phyloP scores from a whole-genome alignment of 164 flowering plant species.

The Echeveria elegans region DNA sequence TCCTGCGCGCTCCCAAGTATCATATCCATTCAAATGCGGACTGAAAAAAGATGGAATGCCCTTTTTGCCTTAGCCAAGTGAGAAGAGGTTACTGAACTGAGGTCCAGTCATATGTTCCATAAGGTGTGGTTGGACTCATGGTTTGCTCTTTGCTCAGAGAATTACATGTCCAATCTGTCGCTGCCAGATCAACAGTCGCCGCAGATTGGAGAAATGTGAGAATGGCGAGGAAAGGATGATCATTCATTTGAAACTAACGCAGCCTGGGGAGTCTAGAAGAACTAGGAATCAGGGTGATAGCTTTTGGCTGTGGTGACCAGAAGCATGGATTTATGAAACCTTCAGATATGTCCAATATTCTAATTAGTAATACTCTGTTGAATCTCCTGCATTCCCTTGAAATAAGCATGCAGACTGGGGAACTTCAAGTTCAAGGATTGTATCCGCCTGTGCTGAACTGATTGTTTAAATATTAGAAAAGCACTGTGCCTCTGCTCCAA shows the following conservation, averaged over 20 bases:
- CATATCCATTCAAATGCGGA: neutral
- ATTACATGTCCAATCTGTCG: constrained; percentile 21
- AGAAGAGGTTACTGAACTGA: constrained; percentile 19
- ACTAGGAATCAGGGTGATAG: neutral
- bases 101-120: constrained; percentile 30
- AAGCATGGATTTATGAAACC: neutral
- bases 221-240: constrained; percentile 6
- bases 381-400: no score
- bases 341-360: no score
- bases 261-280: neutral
- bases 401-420: no score
- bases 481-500: no score
- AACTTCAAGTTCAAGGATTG: no score
- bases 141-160: constrained; percentile 2
- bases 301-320: neutral
- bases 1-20: neutral
- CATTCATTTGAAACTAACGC: no score
- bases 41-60: constrained; percentile 10
- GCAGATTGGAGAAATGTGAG: neutral
- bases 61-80: constrained; percentile 25
- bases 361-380: no score
- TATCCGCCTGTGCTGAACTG: no score
- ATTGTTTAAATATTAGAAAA: no score
- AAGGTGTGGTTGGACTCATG: constrained; percentile 29
- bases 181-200: neutral